Base-by-base conservation (phyloP, 2,329 filamentous ascomycete genomes). In the Aspergillus alliaceus region DNA sequence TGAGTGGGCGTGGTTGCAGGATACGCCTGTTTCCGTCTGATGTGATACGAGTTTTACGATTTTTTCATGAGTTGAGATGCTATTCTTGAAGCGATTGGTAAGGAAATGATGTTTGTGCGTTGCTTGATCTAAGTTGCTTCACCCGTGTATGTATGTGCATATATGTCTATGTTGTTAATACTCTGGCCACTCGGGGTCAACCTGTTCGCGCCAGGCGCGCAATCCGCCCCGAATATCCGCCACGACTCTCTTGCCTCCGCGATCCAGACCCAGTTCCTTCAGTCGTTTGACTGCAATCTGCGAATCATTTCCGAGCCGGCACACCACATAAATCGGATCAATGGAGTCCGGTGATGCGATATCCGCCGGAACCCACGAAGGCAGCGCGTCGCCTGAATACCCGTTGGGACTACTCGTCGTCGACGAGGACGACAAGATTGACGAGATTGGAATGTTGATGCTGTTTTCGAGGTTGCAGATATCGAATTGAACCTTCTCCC, bases 401-500 rank as follows among this genome's bases (percentile, higher is more conserved):
- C 39, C 7, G 46, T 59, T 39, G 35, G 24, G 14, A n/a, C n/a
- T n/a, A n/a, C 15, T 22, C 37, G 51, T 12, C 20, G 46, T 3
- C 6, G 62, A 11, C 3, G 57, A 53, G 7, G 69, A 66, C 12
- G 71, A 69, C 25, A 79, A 56, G 24, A 80, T 77, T 2, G 61
- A 68, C 2, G 76, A 77, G 9, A 80, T 75, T 2, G 79, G 79
- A 20, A 80, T 69, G 51, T 80, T 97, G 51, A 96, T 76, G 25
- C 90, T 91, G 0, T 89, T 89, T 0, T 86, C 79, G 7, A 99
- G 80, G 59, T 82, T 86, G 61, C 89, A 92, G 44, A 98, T 86
- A 15, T 89, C 88, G 63, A 90, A 97, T 59, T 96, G 91, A 27
- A 91, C 90, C 66, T 86, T 86, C 64, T 96, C 91, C 2, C 95